Percentiles rank a stretch among this genome's conserved stretches.
Conservation (phyloP, 2,329 filamentous ascomycete genomes). For the Aspergillus sp. region DNA sequence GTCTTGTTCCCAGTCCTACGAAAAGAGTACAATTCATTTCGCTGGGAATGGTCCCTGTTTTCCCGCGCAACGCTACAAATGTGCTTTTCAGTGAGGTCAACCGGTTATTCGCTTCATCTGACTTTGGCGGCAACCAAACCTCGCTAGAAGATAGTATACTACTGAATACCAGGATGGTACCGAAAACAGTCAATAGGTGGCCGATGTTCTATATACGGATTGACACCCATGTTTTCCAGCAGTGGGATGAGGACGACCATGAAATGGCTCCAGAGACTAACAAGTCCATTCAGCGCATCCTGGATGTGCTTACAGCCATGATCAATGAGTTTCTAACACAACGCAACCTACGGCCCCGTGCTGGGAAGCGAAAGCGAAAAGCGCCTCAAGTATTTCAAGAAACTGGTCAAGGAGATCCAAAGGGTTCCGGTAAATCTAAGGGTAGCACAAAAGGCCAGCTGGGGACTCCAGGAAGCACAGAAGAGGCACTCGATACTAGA, state of each 20-base stretch:
- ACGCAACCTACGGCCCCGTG: conserved; percentile 57
- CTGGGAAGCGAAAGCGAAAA: conserved; percentile 13
- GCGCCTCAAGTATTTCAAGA: conserved; percentile 1
- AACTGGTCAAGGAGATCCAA: not conserved
- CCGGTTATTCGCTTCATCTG: conserved; percentile 63
- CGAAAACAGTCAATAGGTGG: conserved; percentile 68
- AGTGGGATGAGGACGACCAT: conserved; percentile 31
- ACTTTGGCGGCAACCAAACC: conserved; percentile 54
- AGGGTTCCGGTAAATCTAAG: conserved; percentile 1
- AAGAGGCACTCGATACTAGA: conserved; percentile 17
- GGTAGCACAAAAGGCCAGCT: not conserved
- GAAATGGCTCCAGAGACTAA: conserved; percentile 24
- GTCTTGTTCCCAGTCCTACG: conserved; percentile 59
- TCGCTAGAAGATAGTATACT: conserved; percentile 26
- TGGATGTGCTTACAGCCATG: conserved; percentile 60
- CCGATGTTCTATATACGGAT: conserved; percentile 84
- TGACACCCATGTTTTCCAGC: conserved; percentile 38
- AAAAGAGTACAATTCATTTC: conserved; percentile 74
- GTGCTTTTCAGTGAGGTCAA: conserved; percentile 73
- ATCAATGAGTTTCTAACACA: conserved; percentile 66
- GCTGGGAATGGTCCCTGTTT: conserved; percentile 61
- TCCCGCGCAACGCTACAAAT: conserved; percentile 49
- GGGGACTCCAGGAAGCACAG: conserved; percentile 4
- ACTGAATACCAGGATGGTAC: conserved; percentile 43
- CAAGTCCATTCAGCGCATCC: conserved; percentile 47